Percentiles rank a stretch among this genome's conserved stretches.
These are phyloP conservation scores for Scutellaria baicalensis DNA, from an alignment of 257 asterid genomes.

Conservation along the genomic window DNA sequence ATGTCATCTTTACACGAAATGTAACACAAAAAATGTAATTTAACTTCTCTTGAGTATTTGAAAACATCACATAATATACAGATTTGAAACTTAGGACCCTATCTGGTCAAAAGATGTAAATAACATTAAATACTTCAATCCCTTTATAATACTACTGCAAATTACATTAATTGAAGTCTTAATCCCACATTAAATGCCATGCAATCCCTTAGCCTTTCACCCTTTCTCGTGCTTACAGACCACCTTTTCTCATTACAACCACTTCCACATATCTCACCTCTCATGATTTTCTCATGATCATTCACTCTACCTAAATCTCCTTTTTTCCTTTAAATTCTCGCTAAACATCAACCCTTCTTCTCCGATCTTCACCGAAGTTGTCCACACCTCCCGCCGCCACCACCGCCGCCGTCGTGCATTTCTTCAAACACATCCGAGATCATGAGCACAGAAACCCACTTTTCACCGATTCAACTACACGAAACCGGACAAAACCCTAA, in stretches of 20 bases:
- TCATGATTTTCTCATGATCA: conserved; percentile 29
- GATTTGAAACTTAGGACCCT: no score
- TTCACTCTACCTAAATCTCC: conserved; percentile 12
- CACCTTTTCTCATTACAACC: not conserved
- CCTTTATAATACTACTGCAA: not conserved
- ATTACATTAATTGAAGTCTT: not conserved
- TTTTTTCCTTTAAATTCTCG: not conserved
- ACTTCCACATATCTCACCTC: not conserved
- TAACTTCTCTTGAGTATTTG: no score
- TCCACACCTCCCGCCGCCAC: no score
- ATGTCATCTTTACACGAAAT: no score
- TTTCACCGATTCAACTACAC: no score
- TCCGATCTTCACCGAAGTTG: no score
- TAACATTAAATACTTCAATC: not conserved
- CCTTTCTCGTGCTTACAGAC: conserved; percentile 21
- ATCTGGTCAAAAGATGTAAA: no score
- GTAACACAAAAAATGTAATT: no score
- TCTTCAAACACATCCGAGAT: no score
- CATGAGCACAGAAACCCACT: no score
- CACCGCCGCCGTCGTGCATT: no score
- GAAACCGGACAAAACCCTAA: not conserved
- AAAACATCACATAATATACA: no score
- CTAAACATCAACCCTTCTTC: not conserved
- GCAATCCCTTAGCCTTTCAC: conserved; percentile 2
- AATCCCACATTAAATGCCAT: conserved; percentile 13